Conservation (phyloP, 768 basidiomycete species). For the Chalciporus pseudorubinellus region DNA sequence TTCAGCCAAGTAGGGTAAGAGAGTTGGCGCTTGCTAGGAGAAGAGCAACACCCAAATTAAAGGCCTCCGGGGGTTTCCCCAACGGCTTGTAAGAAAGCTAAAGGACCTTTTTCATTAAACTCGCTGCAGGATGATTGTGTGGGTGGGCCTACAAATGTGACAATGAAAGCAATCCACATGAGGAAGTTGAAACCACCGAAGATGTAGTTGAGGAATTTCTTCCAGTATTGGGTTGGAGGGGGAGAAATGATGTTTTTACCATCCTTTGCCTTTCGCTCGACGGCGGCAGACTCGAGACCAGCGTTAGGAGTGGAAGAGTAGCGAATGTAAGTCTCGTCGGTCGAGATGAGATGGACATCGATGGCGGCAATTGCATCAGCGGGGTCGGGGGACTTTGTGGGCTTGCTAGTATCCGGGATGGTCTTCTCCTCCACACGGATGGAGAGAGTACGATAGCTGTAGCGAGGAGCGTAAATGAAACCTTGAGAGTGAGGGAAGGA, state of each 20-base stretch:
- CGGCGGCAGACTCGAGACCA: constrained; percentile 48
- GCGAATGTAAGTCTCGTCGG: constrained; percentile 42
- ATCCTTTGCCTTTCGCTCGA: constrained; percentile 36
- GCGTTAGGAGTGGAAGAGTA: constrained; percentile 41
- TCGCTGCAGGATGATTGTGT: neutral
- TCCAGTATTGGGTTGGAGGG: constrained; percentile 45
- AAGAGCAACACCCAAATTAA: constrained; percentile 53
- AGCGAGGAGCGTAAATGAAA: no score
- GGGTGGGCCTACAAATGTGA: constrained; percentile 37
- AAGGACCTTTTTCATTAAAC: constrained; percentile 14
- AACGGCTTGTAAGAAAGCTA: constrained; percentile 54
- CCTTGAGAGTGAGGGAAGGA: neutral
- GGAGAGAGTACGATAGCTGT: constrained; percentile 45
- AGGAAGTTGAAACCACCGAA: constrained; percentile 59
- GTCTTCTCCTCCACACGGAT: constrained; percentile 40
- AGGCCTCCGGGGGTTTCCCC: constrained; percentile 39
- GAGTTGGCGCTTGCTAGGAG: constrained; percentile 40
- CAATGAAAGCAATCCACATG: constrained; percentile 54
- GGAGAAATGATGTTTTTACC: constrained; percentile 52
- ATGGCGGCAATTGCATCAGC: constrained; percentile 42
- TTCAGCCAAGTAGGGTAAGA: neutral
- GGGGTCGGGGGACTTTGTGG: constrained; percentile 29
- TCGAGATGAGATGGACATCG: constrained; percentile 45
- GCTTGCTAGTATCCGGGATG: constrained; percentile 11
- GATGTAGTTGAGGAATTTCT: constrained; percentile 52